Conservation (phyloP, 306 rosid genomes). For the Rosa chinensis region DNA sequence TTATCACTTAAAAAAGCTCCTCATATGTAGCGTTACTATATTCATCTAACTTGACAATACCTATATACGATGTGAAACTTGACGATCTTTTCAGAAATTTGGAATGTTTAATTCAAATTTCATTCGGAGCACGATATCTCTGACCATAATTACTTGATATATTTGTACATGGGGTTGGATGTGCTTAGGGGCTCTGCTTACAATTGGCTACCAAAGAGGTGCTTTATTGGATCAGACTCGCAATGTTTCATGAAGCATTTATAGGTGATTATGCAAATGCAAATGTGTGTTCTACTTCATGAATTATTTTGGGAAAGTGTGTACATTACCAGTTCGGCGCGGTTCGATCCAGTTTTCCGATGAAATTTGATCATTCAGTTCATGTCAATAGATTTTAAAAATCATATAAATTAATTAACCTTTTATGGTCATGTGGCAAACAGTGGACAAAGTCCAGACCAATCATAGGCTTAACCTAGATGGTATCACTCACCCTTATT, state of each 20-base stretch:
- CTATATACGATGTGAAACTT: not conserved
- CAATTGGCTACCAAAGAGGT: not conserved
- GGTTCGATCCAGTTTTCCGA: too few species aligned
- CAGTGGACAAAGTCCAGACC: too few species aligned
- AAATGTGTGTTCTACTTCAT: too few species aligned
- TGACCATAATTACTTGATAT: not conserved
- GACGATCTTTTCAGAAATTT: not conserved
- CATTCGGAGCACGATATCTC: not conserved
- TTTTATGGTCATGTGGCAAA: too few species aligned
- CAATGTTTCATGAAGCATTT: not conserved
- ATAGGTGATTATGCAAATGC: too few species aligned
- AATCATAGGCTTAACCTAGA: too few species aligned
- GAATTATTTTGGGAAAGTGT: too few species aligned
- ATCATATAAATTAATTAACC: too few species aligned
- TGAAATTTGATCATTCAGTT: too few species aligned
- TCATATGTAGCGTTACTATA: not conserved
- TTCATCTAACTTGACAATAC: conserved; percentile 3
- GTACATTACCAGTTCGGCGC: too few species aligned
- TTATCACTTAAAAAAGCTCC: not conserved
- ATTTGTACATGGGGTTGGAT: not conserved
- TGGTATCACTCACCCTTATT: too few species aligned
- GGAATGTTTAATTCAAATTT: not conserved
- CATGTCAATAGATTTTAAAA: too few species aligned
- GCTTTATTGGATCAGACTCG: not conserved
- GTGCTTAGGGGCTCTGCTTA: not conserved